Evolutionary conservation across 2,329 filamentous ascomycete genomes (phyloP), one percentile per base, ranked within the genome.

Genomic region (Xylaria sp.): DNA sequence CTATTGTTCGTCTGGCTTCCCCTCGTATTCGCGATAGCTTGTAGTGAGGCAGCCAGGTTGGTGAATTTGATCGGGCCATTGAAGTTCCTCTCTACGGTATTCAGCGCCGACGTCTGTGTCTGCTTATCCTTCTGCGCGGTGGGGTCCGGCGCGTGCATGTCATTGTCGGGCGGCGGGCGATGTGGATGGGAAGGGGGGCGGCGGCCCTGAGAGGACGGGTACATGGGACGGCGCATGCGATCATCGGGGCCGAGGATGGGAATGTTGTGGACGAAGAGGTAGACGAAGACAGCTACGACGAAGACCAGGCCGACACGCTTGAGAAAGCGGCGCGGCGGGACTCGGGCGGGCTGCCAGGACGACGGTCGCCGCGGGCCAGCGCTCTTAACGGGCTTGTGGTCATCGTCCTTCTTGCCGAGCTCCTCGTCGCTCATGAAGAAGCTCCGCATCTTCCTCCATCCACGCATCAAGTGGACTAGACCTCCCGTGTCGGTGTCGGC

Each of bases 31-130:
- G 83, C 78, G 51, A 91, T 87, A 12, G 82, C 84, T 50, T 89
- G 86, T 48, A 97, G 82, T 3, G 90, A 89, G 19, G 79, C 75
- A 0, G 86, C 87, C 50, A 98, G 85, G 11, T 87, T 79, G 73
- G 86, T 87, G 76, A 93, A 94, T 73, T 84, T 88, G 72, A 97
- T 85, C 1, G 87, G 87, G 0, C 93, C 94, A 70, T 90, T 88
- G 78, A 91, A 95, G 59, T 85, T 84, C 69, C 84, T 80, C 64
- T 77, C 55, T n/a, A 50, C 61, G 36, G 61, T 36, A 21, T 56
- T 67, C 50, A 68, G 39, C 2, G 48, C 55, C 19, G 45, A 67
- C 12, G 48, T 5, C 8, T 62, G 61, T 34, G 47, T 24, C n/a
- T 64, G 66, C 42, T 24, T 32, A 11, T 61, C 62, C 34, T 34